These are phyloP conservation scores for Corymbia maculata DNA, from an alignment of 345 rosid species.

Conservation along the genomic window DNA sequence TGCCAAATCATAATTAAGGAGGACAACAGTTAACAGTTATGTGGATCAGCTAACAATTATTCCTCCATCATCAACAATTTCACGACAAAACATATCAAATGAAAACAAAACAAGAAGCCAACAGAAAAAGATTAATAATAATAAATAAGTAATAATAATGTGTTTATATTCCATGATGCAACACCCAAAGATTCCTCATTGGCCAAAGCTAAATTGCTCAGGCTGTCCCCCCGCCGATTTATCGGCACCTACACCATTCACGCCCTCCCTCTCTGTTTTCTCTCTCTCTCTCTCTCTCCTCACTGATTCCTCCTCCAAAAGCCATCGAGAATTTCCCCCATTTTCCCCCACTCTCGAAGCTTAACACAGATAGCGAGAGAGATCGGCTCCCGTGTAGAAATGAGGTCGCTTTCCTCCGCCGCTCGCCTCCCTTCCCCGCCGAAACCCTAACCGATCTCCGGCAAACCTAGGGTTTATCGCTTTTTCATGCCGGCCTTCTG, in stretches of 20 bases:
- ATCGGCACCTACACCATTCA: slow-evolving; percentile 9
- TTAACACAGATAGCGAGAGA: neutral
- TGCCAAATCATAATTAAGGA: no score
- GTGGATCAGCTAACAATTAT: neutral
- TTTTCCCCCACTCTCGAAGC: neutral
- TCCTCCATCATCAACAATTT: neutral
- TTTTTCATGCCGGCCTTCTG: neutral
- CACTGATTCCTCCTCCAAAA: slow-evolving; percentile 6
- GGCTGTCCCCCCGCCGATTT: slow-evolving; percentile 6
- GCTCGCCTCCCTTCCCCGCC: neutral
- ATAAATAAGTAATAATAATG: neutral
- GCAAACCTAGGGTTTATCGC: slow-evolving; percentile 5
- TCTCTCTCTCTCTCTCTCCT: neutral
- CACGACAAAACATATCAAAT: neutral
- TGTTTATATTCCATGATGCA: neutral
- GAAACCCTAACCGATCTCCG: slow-evolving; percentile 4
- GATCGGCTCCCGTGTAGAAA: neutral
- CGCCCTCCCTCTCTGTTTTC: neutral
- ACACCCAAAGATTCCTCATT: neutral
- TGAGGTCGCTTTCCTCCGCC: neutral
- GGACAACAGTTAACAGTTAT: no score
- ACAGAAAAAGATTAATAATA: neutral
- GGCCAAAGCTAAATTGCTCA: neutral
- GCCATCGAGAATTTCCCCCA: neutral
- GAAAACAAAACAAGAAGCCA: neutral